phyloP scores from a whole-genome alignment of 2,329 filamentous ascomycete species.

The Aspergillus sp. region DNA sequence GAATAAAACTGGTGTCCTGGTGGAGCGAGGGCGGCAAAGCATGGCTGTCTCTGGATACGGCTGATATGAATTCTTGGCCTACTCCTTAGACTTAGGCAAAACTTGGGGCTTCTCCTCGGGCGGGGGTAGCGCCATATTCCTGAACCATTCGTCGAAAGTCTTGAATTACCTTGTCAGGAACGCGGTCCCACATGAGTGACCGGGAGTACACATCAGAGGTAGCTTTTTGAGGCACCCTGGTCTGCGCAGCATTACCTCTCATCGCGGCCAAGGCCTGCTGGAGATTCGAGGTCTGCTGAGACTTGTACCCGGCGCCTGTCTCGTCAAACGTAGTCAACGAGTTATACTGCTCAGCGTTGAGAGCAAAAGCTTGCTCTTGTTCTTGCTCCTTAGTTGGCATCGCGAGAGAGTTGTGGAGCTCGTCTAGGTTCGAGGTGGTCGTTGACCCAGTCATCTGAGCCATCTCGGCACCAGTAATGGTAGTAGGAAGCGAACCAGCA shows the following conservation, averaged over 20 bases:
- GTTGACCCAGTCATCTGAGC: slow-evolving; percentile 35
- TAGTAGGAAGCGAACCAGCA: slow-evolving; percentile 28
- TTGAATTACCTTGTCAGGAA: slow-evolving; percentile 85
- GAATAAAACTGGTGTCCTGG: slow-evolving; percentile 10
- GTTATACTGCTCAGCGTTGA: slow-evolving; percentile 86
- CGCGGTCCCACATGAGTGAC: slow-evolving; percentile 90
- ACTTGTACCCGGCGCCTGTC: slow-evolving; percentile 36
- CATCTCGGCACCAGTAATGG: slow-evolving; percentile 41
- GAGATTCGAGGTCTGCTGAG: slow-evolving; percentile 42
- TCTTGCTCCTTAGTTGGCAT: slow-evolving; percentile 81
- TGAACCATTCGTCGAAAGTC: slow-evolving; percentile 91
- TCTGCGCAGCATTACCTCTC: slow-evolving; percentile 67
- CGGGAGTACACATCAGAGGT: slow-evolving; percentile 89
- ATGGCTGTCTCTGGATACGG: slow-evolving; percentile 15
- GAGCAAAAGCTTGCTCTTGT: slow-evolving; percentile 81
- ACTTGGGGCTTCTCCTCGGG: slow-evolving; percentile 32
- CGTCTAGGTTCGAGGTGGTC: slow-evolving; percentile 52
- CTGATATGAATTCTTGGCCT: slow-evolving; percentile 7
- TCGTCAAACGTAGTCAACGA: slow-evolving; percentile 72
- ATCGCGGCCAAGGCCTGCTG: slow-evolving; percentile 73
- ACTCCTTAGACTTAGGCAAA: slow-evolving; percentile 19
- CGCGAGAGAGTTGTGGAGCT: slow-evolving; percentile 67
- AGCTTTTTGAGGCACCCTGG: slow-evolving; percentile 50
- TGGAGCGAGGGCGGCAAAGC: slow-evolving; percentile 11
- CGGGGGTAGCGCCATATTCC: slow-evolving; percentile 56